phyloP scores from a whole-genome alignment of 192 early-diverging fungal species.

The Funneliformis geosporum region DNA sequence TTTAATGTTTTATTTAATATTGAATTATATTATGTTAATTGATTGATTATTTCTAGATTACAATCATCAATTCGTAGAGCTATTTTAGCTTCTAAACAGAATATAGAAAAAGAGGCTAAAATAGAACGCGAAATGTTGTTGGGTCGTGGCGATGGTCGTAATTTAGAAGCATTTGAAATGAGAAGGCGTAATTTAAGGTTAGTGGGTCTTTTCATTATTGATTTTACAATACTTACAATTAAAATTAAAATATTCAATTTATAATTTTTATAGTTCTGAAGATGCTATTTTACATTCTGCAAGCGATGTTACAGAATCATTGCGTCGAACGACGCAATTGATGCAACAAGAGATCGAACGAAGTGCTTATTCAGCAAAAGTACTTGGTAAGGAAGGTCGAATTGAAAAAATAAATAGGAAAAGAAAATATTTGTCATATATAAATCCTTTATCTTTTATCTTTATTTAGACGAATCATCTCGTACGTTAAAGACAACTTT shows the following conservation, averaged over 20 bases:
- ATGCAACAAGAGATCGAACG: constrained; percentile 70
- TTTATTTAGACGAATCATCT: constrained; percentile 58
- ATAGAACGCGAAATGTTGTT: constrained; percentile 48
- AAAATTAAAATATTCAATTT: neutral
- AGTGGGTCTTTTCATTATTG: constrained; percentile 2
- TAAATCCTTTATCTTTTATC: constrained; percentile 10
- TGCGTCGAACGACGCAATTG: constrained; percentile 58
- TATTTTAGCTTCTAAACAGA: constrained; percentile 53
- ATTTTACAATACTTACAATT: constrained; percentile 18
- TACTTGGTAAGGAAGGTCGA: constrained; percentile 47
- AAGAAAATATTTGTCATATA: neutral
- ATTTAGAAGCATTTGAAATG: constrained; percentile 34
- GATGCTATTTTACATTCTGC: constrained; percentile 52
- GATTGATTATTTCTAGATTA: constrained; percentile 51
- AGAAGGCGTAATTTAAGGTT: constrained; percentile 22
- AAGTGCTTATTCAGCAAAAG: constrained; percentile 53
- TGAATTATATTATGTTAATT: too few relatives aligned
- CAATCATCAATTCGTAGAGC: constrained; percentile 51
- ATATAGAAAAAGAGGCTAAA: constrained; percentile 49
- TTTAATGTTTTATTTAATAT: too few relatives aligned
- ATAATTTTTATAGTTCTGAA: constrained; percentile 37
- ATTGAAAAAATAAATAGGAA: neutral
- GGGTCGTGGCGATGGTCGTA: constrained; percentile 47
- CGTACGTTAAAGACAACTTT: constrained; percentile 51
- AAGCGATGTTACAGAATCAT: constrained; percentile 59